A percentile compares a stretch with the other conserved stretches of the same genome.
Conservation (phyloP, 805 yeast genomes). For the Ogataea ganodermae region DNA sequence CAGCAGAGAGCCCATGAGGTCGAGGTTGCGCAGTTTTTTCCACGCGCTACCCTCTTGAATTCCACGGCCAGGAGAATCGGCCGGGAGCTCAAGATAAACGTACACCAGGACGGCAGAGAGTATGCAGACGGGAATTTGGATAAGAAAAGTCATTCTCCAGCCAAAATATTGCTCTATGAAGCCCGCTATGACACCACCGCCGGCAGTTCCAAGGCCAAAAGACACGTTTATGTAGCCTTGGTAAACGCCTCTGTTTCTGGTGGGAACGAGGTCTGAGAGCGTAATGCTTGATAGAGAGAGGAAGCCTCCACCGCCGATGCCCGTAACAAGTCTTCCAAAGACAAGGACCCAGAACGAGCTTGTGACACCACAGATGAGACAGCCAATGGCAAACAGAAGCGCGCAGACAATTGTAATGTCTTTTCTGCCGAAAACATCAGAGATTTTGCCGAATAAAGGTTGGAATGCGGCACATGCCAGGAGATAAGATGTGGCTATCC, state of each 20-base stretch:
- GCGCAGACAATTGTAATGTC: conserved; percentile 37
- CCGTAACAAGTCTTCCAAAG: conserved; percentile 70
- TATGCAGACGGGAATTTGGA: conserved; percentile 55
- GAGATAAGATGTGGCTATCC: conserved; percentile 46
- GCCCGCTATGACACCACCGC: conserved; percentile 71
- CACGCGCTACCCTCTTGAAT: conserved; percentile 45
- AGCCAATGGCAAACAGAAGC: conserved; percentile 40
- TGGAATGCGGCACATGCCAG: conserved; percentile 51
- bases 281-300: conserved; percentile 74
- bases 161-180: conserved; percentile 52
- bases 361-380: conserved; percentile 44
- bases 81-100: conserved; percentile 40
- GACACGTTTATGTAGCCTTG: conserved; percentile 82
- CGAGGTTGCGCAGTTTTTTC: conserved; percentile 58
- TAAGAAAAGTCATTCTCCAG: conserved; percentile 65
- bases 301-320: conserved; percentile 59
- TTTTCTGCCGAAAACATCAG: conserved; percentile 57
- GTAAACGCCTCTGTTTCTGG: conserved; percentile 74
- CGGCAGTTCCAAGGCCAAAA: conserved; percentile 74
- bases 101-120: conserved; percentile 43
- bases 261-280: conserved; percentile 73
- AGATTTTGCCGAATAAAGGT: conserved; percentile 55
- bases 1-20: conserved; percentile 62
- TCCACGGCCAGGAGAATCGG: conserved; percentile 55
- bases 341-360: conserved; percentile 44